These are phyloP conservation scores for Plasmodium gaboni DNA, from an alignment of 169 alveolate genomes.

Conservation along the genomic window DNA sequence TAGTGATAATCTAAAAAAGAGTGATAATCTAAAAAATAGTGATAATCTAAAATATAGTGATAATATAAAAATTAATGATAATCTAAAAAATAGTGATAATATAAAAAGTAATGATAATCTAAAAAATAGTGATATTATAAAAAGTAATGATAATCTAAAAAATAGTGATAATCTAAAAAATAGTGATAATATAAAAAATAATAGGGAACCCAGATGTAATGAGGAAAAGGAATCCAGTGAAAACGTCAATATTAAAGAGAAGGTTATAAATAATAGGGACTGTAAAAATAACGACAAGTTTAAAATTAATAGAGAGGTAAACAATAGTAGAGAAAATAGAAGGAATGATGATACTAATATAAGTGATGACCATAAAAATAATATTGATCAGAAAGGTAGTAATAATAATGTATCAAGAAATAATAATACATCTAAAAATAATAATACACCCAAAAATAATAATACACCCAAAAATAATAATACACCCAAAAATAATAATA, in stretches of 20 bases:
- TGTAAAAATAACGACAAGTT: background rate
- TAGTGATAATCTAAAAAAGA: background rate
- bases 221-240: background rate
- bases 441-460: background rate
- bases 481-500: background rate
- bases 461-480: background rate
- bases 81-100: background rate
- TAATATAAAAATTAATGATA: background rate
- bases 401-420: background rate
- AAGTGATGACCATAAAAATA: background rate
- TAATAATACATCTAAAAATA: background rate
- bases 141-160: background rate
- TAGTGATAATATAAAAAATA: background rate
- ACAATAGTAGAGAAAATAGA: background rate
- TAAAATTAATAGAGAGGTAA: background rate
- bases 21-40: background rate
- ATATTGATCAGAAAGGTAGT: background rate
- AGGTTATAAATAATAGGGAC: background rate
- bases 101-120: background rate
- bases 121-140: background rate
- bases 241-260: too few species aligned
- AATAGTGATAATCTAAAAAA: background rate
- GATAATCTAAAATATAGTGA: background rate
- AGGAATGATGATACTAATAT: background rate
- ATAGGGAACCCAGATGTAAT: background rate